phyloP scores from a whole-genome alignment of 768 basidiomycete species.

The Xerocomus brunneocitrinus region DNA sequence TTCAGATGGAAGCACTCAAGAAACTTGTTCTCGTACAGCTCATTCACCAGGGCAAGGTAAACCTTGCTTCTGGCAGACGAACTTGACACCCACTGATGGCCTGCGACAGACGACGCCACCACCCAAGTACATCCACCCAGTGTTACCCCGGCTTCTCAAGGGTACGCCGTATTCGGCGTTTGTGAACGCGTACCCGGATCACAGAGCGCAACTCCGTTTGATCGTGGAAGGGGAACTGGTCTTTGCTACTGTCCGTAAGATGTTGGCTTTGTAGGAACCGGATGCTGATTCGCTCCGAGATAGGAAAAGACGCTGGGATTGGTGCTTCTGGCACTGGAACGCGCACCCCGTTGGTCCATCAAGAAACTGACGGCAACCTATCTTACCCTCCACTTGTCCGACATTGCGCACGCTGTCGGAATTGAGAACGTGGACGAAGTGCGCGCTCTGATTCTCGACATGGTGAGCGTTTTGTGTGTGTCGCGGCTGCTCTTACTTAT shows the following conservation, averaged over 20 bases:
- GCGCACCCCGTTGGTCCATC: slow-evolving; percentile 73
- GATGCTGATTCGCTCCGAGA: slow-evolving; percentile 5
- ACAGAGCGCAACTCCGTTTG: slow-evolving; percentile 39
- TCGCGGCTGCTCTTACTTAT: too few relatives aligned
- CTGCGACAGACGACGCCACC: slow-evolving; percentile 35
- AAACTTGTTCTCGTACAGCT: slow-evolving; percentile 77
- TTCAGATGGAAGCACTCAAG: slow-evolving; percentile 86
- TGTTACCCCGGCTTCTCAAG: slow-evolving; percentile 59
- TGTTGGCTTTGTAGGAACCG: not conserved
- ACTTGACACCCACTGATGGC: not conserved
- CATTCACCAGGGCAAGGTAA: slow-evolving; percentile 71
- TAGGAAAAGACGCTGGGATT: slow-evolving; percentile 76
- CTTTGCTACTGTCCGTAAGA: slow-evolving; percentile 48
- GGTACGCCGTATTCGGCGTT: slow-evolving; percentile 60
- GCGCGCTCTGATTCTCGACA: slow-evolving; percentile 57
- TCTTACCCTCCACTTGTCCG: slow-evolving; percentile 66
- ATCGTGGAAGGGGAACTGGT: slow-evolving; percentile 52
- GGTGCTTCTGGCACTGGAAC: slow-evolving; percentile 57
- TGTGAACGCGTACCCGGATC: slow-evolving; percentile 61
- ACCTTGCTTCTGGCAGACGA: not conserved
- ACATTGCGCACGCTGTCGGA: slow-evolving; percentile 54
- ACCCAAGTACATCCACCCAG: slow-evolving; percentile 70
- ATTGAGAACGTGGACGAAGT: slow-evolving; percentile 50
- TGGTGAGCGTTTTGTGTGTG: slow-evolving; percentile 45
- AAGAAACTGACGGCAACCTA: slow-evolving; percentile 81